Conservation (phyloP, 768 basidiomycete species). For the Serendipita indica region DNA sequence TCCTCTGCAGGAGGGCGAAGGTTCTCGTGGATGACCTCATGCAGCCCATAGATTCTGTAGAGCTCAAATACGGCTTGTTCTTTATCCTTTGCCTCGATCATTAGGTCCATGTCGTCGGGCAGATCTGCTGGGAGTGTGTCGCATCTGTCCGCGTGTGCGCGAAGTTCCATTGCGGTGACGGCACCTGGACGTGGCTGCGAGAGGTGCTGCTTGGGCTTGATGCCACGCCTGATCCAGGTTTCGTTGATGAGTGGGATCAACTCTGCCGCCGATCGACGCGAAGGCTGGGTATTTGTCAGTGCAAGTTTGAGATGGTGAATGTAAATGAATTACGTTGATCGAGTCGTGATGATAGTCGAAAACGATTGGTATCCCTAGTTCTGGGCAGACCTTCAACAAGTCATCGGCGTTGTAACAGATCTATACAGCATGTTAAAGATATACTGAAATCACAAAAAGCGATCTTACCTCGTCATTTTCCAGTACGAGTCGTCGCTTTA, state of each 20-base stretch:
- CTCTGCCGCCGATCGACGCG: slow-evolving; percentile 33
- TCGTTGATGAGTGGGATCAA: slow-evolving; percentile 64
- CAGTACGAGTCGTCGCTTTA: slow-evolving; percentile 64
- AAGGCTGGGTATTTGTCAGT: slow-evolving; percentile 17
- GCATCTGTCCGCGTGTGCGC: slow-evolving; percentile 80
- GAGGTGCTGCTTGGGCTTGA: slow-evolving; percentile 83
- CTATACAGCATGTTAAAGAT: slow-evolving; percentile 27
- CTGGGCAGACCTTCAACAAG: slow-evolving; percentile 71
- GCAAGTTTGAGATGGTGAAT: slow-evolving; percentile 16
- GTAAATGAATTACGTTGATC: slow-evolving; percentile 18
- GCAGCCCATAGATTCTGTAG: slow-evolving; percentile 58
- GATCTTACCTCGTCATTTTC: slow-evolving; percentile 79
- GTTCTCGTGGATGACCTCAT: slow-evolving; percentile 40
- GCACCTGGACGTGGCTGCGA: slow-evolving; percentile 83
- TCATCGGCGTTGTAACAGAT: slow-evolving; percentile 86
- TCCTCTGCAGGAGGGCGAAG: slow-evolving; percentile 31
- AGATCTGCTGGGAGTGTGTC: slow-evolving; percentile 45
- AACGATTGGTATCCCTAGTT: slow-evolving; percentile 60
- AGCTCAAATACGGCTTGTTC: slow-evolving; percentile 86
- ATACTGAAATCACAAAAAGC: background rate
- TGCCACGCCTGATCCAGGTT: slow-evolving; percentile 62
- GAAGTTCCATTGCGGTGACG: slow-evolving; percentile 62
- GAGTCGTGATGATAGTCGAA: slow-evolving; percentile 27
- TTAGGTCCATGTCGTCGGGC: slow-evolving; percentile 64
- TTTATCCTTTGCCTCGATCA: slow-evolving; percentile 91